Conservation (phyloP, 352 stramenopile species). For the Pythium biforme region DNA sequence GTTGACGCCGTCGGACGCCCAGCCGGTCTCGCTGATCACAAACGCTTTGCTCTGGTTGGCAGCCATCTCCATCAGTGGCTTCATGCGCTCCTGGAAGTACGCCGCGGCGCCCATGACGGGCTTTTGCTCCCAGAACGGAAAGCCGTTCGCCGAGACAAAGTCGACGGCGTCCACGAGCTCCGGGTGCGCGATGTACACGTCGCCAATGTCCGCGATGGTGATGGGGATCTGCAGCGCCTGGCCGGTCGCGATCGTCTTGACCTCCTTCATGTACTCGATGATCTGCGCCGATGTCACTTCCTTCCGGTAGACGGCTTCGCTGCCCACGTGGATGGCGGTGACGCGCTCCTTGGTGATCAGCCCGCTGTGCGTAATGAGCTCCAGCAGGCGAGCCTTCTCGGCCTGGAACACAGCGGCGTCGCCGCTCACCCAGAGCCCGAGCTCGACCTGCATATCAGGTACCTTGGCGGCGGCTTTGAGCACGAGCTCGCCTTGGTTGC, state of each 20-base stretch:
- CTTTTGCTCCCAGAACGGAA: conserved; percentile 71
- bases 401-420: conserved; percentile 36
- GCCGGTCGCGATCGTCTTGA: conserved; percentile 35
- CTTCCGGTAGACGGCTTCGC: conserved; percentile 62
- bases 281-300: conserved; percentile 46
- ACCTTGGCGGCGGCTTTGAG: conserved; percentile 23
- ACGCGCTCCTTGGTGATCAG: conserved; percentile 26
- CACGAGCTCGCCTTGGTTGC: conserved; percentile 29
- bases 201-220: conserved; percentile 67
- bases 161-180: conserved; percentile 51
- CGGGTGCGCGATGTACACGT: conserved; percentile 52
- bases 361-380: conserved; percentile 16
- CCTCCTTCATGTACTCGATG: conserved; percentile 40
- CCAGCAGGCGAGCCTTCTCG: conserved; percentile 40
- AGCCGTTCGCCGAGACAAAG: conserved; percentile 57
- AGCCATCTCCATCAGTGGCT: conserved; percentile 35
- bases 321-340: conserved; percentile 59
- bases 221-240: conserved; percentile 38
- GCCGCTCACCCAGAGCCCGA: conserved; percentile 64
- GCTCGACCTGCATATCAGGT: conserved; percentile 31
- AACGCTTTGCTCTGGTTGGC: conserved; percentile 39
- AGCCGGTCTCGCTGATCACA: conserved; percentile 70
- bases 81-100: conserved; percentile 45
- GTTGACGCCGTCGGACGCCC: conserved; percentile 43
- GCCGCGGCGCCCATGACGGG: conserved; percentile 30